Base-by-base conservation (phyloP, 2,329 filamentous ascomycete species). In the Colletotrichum zoysiae region DNA sequence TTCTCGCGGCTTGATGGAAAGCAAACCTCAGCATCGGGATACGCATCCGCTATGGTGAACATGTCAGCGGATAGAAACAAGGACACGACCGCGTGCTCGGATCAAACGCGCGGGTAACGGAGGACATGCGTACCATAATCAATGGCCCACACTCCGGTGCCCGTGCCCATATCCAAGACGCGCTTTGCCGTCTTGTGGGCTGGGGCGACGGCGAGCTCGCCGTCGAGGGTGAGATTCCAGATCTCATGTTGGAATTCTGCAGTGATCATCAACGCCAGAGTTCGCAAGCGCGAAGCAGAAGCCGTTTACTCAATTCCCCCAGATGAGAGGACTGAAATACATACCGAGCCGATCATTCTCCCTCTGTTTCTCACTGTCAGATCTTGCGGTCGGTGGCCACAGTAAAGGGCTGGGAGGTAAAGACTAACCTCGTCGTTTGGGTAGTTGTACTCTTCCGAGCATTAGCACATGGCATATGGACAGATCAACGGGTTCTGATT, bases 151-250 rank as follows among this genome's bases (percentile, higher is more conserved):
- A 80, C 75, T 16, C 84, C 84, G 7, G 85, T 86, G 0, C 85
- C 85, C 2, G 83, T 86, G 14, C 85, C 85, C 50, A 85, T 75
- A 75, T 87, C 86, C 1, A 87, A 77, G 11, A 82, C 77, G 5
- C 77, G 78, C 16, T 71, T 61, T 9, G 78, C 59, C 3, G 74
- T 76, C 14, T 77, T 70, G 9, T 71, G 71, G 11, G 68, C 65
- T 0, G 81, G 81, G 4, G 74, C 74, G 0, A 76, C 51, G 42
- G 74, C 78, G 0, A 82, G 74, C 46, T 78, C 78, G 2, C 76
- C 76, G 0, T 77, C 74, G 12, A 80, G 75, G 0, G 78, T 81
- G 4, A 82, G 70, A 0, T 70, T 51, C 50, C 79, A 80, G 0
- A 82, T 70, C 42, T 79, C 77, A 65, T 82, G 81, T 74, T 82